Evolutionary conservation across 2,329 filamentous ascomycete genomes (phyloP), one percentile per base, ranked within the genome.

Genomic region (Akanthomyces uredinophilus): DNA sequence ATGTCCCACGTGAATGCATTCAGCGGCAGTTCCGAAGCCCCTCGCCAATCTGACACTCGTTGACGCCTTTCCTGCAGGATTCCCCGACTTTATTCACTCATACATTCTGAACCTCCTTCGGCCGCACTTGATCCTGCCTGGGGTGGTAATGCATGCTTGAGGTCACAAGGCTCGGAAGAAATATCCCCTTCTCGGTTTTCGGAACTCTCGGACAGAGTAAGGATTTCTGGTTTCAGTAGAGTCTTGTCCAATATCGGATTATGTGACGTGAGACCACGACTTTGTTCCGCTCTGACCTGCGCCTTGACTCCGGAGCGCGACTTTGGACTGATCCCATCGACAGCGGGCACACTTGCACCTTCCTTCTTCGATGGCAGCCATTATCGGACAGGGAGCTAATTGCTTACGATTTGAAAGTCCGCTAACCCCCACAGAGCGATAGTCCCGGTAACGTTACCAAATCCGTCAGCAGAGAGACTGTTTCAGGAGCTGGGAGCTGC

Each of bases 401-500:
- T 49, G 43, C 43, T 57, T 47, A 57, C 43, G 10, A 13, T 49
- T 27, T 11, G 14, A 14, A 49, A 29, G 27, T 20, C 54, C 54
- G 43, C 54, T 47, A 49, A 27, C 20, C 8, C 54, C 13, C 6
- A 37, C 14, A 47, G 18, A 49, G 54, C 5, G 37, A 57, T 13
- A 24, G 16, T 4, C 29, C 29, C 43, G n/a, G 54, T 49, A 57
- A 57, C 54, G 54, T 57, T 57, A 29, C 54, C 44, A 39, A 49
- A 39, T 57, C 43, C 29, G 43, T 37, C 43, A 8, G 14, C n/a
- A 20, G 14, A n/a, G 14, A 20, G 10, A 18, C 46, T 49, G 22
- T 29, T 27, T 49, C 18, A 16, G 32, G 32, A 35, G n/a, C 37
- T 27, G 4, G 32, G 32, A 35, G n/a, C 37, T 27, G 4, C 14